These are phyloP conservation scores for Quercus tomentella DNA, from an alignment of 331 rosid genomes.

Conservation along the genomic window DNA sequence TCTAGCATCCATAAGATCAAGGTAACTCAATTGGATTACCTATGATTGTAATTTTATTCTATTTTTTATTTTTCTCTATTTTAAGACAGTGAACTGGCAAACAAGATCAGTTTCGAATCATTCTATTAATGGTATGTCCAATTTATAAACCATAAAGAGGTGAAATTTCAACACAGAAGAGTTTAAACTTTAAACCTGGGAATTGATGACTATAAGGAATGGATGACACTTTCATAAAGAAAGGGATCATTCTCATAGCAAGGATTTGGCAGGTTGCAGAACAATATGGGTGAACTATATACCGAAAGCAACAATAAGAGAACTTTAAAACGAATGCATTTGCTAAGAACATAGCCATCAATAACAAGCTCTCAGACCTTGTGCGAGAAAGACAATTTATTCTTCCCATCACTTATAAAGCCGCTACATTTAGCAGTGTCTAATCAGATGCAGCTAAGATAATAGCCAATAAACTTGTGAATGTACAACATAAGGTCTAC, in stretches of 20 bases:
- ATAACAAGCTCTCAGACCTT: neutral
- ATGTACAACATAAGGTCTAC: neutral
- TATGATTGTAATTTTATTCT: neutral
- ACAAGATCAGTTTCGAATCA: neutral
- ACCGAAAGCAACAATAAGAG: neutral
- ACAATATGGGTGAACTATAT: neutral
- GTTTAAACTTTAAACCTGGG: neutral
- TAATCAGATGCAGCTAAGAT: constrained; percentile 1
- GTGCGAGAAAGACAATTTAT: neutral
- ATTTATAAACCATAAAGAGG: neutral
- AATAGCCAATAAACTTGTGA: constrained; percentile 9
- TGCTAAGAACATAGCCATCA: neutral
- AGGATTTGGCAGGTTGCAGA: neutral
- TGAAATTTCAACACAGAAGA: neutral
- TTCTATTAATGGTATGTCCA: neutral
- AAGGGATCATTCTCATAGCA: neutral
- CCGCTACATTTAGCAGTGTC: neutral
- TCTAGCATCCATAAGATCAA: neutral
- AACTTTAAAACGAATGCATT: neutral
- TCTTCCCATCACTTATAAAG: neutral
- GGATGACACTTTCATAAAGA: neutral
- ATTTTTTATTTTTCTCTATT: too few species aligned
- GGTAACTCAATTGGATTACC: neutral
- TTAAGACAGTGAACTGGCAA: neutral
- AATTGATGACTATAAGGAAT: neutral